Conservation (phyloP, 2,329 filamentous ascomycete species). For the Coniochaeta prunicola region DNA sequence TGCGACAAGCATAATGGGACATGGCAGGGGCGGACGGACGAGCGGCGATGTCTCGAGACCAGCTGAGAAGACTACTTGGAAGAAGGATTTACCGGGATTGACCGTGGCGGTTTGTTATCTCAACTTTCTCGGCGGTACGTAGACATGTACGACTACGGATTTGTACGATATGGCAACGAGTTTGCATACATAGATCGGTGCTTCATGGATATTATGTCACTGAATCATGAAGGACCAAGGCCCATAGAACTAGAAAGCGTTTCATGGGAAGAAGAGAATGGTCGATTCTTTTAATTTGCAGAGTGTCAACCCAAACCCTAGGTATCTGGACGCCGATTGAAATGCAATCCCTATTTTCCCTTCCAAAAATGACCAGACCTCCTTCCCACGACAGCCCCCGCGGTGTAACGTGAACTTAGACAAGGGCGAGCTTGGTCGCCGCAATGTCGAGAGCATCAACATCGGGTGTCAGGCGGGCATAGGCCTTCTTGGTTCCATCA, state of each 20-base stretch:
- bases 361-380: slow-evolving; percentile 16
- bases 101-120: background rate
- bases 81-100: background rate
- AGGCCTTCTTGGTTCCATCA: slow-evolving; percentile 98
- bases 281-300: slow-evolving; percentile 17
- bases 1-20: slow-evolving; percentile 27
- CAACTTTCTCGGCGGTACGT: background rate
- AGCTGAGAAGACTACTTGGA: background rate
- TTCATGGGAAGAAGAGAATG: slow-evolving; percentile 4
- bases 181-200: background rate
- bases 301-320: slow-evolving; percentile 17
- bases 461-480: slow-evolving; percentile 88
- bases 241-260: background rate
- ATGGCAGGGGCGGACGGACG: background rate
- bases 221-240: background rate
- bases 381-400: slow-evolving; percentile 31
- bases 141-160: background rate
- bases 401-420: slow-evolving; percentile 52
- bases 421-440: slow-evolving; percentile 96
- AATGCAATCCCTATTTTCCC: slow-evolving; percentile 15
- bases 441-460: slow-evolving; percentile 99
- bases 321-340: slow-evolving; percentile 21
- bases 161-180: background rate
- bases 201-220: background rate
- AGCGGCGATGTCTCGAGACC: background rate